phyloP scores from a whole-genome alignment of 1,284 basidiomycete species.

The Somion occarium region DNA sequence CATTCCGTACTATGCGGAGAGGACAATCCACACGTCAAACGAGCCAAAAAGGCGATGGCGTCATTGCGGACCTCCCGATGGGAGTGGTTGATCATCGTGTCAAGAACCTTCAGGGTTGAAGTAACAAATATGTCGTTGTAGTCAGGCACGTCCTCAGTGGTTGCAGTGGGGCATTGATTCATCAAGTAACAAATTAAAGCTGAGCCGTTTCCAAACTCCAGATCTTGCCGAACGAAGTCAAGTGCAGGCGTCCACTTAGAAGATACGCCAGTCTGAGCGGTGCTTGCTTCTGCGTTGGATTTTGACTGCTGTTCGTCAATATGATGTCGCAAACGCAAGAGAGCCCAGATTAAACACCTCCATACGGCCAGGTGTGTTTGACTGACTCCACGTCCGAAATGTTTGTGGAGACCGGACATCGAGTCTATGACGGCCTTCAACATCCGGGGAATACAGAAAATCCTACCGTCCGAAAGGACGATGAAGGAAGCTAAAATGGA shows the following conservation, averaged over 20 bases:
- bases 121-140: not conserved
- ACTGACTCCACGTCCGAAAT: not conserved
- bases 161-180: not conserved
- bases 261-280: not conserved
- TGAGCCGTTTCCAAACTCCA: not conserved
- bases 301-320: not conserved
- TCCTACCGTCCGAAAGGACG: not conserved
- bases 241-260: not conserved
- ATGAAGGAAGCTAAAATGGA: not conserved
- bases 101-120: not conserved
- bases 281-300: not conserved
- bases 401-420: not conserved
- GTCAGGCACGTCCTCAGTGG: no score
- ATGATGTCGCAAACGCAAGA: not conserved
- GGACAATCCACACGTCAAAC: not conserved
- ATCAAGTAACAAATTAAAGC: not conserved
- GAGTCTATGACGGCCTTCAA: not conserved
- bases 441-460: not conserved
- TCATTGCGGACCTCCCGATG: not conserved
- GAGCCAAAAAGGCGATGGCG: not conserved
- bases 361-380: not conserved
- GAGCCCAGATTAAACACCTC: conserved; percentile 1
- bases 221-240: not conserved
- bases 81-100: not conserved
- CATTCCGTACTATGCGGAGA: not conserved